These are phyloP conservation scores for Trichoderma lentiforme DNA, from an alignment of 2,329 filamentous ascomycete genomes.

Conservation along the genomic window DNA sequence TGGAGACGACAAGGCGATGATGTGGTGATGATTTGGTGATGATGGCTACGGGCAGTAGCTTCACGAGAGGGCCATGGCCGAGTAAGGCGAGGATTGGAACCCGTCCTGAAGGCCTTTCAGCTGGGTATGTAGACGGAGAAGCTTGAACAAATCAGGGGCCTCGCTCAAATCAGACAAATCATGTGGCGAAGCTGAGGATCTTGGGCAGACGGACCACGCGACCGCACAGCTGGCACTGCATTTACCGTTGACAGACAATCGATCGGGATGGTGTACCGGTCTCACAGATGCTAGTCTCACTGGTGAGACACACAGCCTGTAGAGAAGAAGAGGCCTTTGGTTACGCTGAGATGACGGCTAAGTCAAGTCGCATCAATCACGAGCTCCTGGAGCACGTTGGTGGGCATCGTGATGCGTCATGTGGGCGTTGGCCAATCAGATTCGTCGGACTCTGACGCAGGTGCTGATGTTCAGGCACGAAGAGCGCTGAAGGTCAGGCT, in stretches of 20 bases:
- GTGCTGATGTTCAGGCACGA: slow-evolving; percentile 5
- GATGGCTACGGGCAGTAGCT: not conserved
- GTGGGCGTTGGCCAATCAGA: slow-evolving; percentile 13
- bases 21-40: not conserved
- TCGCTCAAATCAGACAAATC: slow-evolving; percentile 1
- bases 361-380: slow-evolving; percentile 8
- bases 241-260: not conserved
- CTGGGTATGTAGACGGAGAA: not conserved
- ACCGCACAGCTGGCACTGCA: not conserved
- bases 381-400: not conserved
- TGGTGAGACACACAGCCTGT: not conserved
- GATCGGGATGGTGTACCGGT: not conserved
- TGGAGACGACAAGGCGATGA: not conserved
- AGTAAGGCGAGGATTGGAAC: not conserved
- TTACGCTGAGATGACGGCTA: not conserved
- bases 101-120: not conserved
- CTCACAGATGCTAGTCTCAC: not conserved
- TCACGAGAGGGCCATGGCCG: slow-evolving; percentile 16
- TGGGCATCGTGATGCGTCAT: slow-evolving; percentile 15
- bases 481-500: not conserved
- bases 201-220: not conserved
- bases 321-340: not conserved
- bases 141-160: not conserved
- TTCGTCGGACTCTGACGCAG: not conserved
- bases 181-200: slow-evolving; percentile 10